A percentile compares a stretch with the other conserved stretches of the same genome.
phyloP scores from a whole-genome alignment of 164 flowering plant genomes.

The Magnolia sinica region DNA sequence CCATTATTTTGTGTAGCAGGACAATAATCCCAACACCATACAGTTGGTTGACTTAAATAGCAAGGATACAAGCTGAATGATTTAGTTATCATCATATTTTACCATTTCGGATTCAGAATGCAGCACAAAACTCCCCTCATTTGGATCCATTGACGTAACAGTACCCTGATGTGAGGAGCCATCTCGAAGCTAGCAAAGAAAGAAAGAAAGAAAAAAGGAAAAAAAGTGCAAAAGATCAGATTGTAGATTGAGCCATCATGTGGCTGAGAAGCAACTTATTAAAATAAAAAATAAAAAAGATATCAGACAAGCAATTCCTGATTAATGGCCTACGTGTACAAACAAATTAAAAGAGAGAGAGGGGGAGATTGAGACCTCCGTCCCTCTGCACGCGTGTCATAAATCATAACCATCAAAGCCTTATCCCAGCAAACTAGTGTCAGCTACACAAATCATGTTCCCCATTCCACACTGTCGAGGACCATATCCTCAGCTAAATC shows the following conservation, averaged over 20 bases:
- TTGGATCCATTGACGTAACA: slow-evolving; percentile 97
- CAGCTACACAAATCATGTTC: no score
- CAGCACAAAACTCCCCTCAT: slow-evolving; percentile 74
- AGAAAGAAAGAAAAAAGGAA: not conserved
- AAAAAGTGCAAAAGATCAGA: not conserved
- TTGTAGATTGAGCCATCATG: not conserved
- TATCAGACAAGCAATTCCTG: no score
- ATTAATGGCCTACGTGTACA: no score
- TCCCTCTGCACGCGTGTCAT: no score
- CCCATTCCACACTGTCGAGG: no score
- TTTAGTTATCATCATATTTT: slow-evolving; percentile 1
- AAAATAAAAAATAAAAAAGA: no score
- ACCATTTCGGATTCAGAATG: slow-evolving; percentile 79
- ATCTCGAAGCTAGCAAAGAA: slow-evolving; percentile 72
- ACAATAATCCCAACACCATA: not conserved
- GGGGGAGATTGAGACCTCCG: no score
- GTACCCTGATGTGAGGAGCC: slow-evolving; percentile 91
- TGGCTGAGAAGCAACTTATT: no score
- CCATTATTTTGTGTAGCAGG: not conserved
- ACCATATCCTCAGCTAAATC: no score
- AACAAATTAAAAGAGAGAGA: no score
- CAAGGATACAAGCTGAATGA: not conserved
- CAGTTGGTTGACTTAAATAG: not conserved
- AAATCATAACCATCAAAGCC: no score
- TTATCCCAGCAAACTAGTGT: no score